These are phyloP conservation scores for Talaromyces thailandensis DNA, from an alignment of 495 filamentous ascomycete genomes.

Conservation along the genomic window DNA sequence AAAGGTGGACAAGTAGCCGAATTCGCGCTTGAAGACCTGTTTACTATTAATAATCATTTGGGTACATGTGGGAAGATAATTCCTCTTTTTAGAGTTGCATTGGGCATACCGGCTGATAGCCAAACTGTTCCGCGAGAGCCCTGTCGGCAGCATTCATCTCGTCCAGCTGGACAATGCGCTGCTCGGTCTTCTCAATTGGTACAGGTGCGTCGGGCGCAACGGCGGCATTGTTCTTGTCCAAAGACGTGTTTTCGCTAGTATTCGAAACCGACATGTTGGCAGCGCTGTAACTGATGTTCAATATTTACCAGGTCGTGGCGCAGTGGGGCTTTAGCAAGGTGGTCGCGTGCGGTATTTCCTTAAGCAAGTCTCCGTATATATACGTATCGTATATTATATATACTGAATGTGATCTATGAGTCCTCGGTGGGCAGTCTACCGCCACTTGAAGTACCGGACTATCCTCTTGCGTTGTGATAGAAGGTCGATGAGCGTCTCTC, in stretches of 20 bases:
- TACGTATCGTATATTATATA: background rate
- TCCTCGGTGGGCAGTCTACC: background rate
- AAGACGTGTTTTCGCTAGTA: background rate
- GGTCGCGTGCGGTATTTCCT: background rate
- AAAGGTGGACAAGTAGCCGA: conserved; percentile 51
- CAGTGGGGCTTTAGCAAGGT: background rate
- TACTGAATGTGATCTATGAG: background rate
- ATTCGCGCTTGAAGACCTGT: conserved; percentile 54
- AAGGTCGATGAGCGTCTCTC: conserved; percentile 5
- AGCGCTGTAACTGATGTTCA: background rate
- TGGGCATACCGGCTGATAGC: conserved; percentile 17
- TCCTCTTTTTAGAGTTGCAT: conserved; percentile 2
- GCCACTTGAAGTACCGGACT: conserved; percentile 7
- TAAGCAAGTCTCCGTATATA: background rate
- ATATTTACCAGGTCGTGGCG: background rate
- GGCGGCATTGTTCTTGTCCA: background rate
- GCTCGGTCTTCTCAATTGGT: background rate
- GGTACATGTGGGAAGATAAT: background rate
- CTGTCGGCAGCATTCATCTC: conserved; percentile 15
- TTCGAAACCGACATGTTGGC: background rate
- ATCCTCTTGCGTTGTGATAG: conserved; percentile 8
- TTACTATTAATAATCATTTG: conserved; percentile 8
- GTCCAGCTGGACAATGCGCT: conserved; percentile 10
- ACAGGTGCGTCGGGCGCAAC: conserved; percentile 3
- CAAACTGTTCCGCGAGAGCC: conserved; percentile 17